These are phyloP conservation scores for Solanum microdontum DNA, from an alignment of 257 asterid genomes.

Conservation along the genomic window DNA sequence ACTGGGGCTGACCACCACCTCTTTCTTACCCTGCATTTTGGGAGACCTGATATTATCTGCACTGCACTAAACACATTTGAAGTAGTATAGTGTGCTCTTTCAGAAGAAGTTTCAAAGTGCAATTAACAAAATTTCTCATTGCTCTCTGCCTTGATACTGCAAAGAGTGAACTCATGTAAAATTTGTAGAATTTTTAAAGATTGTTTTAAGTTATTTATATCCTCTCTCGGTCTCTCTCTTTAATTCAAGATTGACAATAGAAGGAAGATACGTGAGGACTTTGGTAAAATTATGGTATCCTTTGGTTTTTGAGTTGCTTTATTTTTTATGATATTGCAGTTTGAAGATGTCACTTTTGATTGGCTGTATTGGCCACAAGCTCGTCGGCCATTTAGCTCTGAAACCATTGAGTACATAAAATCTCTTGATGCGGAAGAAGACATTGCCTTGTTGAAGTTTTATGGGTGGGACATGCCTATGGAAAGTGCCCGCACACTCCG, in stretches of 20 bases:
- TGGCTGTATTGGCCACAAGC: conserved; percentile 14
- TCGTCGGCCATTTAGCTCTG: conserved; percentile 2
- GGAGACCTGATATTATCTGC: neutral
- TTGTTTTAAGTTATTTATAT: neutral
- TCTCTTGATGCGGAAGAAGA: conserved; percentile 9
- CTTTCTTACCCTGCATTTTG: neutral
- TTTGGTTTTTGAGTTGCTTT: neutral
- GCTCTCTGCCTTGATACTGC: neutral
- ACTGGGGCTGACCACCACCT: neutral
- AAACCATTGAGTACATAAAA: conserved; percentile 7
- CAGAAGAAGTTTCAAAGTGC: neutral
- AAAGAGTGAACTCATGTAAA: neutral
- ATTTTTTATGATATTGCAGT: conserved; percentile 8
- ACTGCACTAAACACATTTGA: neutral
- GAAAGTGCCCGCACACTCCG: conserved; percentile 67
- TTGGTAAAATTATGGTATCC: neutral
- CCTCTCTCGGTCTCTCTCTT: neutral
- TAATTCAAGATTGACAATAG: neutral
- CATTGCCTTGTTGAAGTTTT: conserved; percentile 6
- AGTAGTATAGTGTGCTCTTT: neutral
- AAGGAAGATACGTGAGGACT: neutral
- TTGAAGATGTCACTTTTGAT: conserved; percentile 82
- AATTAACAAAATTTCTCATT: neutral
- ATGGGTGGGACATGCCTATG: conserved; percentile 19
- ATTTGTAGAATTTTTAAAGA: neutral